Conservation (phyloP, 225 moss, liverwort and hornwort genomes). For the Pseudisothecium myosuroides region DNA sequence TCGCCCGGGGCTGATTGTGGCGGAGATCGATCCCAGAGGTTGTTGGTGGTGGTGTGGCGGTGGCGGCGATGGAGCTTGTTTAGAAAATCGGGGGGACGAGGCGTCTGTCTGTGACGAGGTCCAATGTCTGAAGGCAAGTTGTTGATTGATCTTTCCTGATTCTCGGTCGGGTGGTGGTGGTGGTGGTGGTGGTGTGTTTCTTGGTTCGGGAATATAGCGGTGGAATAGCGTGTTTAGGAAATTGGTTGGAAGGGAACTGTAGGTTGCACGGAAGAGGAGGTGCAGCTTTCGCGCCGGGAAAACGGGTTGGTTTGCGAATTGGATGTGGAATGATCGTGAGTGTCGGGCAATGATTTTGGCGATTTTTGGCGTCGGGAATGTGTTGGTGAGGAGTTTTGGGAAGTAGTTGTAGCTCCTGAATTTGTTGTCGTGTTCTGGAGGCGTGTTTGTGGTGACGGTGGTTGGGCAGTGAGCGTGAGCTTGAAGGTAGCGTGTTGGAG, state of each 20-base stretch:
- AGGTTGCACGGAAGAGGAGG: neutral
- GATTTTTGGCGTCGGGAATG: neutral
- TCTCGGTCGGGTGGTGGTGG: neutral
- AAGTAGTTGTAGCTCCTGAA: neutral
- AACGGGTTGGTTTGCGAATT: neutral
- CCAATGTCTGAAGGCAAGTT: conserved; percentile 42
- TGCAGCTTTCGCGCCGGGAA: neutral
- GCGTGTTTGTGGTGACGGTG: neutral
- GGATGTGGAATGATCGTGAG: neutral
- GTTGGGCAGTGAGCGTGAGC: neutral
- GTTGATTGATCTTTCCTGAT: neutral
- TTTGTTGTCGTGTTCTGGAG: neutral
- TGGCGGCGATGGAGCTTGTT: neutral
- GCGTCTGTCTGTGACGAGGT: neutral
- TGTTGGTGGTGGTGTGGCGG: neutral
- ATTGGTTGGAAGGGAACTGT: neutral
- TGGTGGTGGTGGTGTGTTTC: neutral
- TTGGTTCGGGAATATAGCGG: neutral
- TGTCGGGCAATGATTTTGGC: too few species aligned
- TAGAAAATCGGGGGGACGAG: neutral
- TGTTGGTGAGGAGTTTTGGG: neutral
- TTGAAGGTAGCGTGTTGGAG: neutral
- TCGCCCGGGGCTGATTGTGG: neutral
- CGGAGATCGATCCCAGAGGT: neutral
- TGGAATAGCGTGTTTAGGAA: neutral